phyloP scores from a whole-genome alignment of 2,329 filamentous ascomycete species.

The Fusarium nygamai region DNA sequence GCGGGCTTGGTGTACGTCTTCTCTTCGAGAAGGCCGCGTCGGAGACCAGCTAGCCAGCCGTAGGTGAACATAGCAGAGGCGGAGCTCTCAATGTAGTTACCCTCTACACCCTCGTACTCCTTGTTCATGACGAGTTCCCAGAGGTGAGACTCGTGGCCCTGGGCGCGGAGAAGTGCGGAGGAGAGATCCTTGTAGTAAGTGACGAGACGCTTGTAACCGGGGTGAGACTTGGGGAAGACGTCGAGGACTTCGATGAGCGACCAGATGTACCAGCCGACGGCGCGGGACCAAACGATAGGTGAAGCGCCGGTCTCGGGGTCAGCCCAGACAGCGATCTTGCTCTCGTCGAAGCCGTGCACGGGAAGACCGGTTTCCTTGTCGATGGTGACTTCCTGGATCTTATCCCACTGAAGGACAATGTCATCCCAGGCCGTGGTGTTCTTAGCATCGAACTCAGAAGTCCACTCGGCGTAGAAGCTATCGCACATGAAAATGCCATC shows the following conservation, averaged over 20 bases:
- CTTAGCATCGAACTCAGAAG: conserved; percentile 48
- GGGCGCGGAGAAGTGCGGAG: conserved; percentile 44
- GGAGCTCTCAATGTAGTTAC: conserved; percentile 70
- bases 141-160: conserved; percentile 57
- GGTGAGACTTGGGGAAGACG: conserved; percentile 52
- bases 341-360: conserved; percentile 65
- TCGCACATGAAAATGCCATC: conserved; percentile 65
- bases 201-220: conserved; percentile 49
- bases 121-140: conserved; percentile 69
- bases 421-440: conserved; percentile 57
- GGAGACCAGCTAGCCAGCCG: conserved; percentile 57
- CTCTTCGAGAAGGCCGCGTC: conserved; percentile 42
- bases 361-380: conserved; percentile 53
- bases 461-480: conserved; percentile 55
- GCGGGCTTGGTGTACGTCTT: conserved; percentile 34
- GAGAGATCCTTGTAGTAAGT: conserved; percentile 46
- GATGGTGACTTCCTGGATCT: conserved; percentile 55
- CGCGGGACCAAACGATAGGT: conserved; percentile 63
- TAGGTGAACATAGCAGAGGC: conserved; percentile 68
- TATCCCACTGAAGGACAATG: conserved; percentile 56
- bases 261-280: conserved; percentile 64
- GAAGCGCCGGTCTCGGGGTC: conserved; percentile 59
- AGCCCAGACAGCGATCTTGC: conserved; percentile 61
- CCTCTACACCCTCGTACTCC: conserved; percentile 55
- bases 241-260: conserved; percentile 62